Base-by-base conservation (phyloP, 1,139 yeast species). In the Kodamaea ohmeri region DNA sequence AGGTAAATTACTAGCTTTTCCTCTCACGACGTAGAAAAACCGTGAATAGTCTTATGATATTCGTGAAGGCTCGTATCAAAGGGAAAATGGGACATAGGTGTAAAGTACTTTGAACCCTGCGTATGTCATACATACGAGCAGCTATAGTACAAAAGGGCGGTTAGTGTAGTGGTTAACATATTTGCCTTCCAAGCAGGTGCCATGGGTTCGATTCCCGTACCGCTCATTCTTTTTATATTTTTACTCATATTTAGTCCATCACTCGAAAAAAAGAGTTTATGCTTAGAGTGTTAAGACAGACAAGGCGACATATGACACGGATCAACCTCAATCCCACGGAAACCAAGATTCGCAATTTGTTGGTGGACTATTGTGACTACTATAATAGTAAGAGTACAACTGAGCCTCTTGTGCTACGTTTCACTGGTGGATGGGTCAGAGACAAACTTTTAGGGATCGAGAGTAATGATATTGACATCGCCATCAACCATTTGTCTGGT, bases 341-440 rank as follows among this genome's bases (percentile, higher is more conserved):
- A 52, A 49, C 53, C 25, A 63, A 68, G 41, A 71, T 82, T 49
- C 60, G 73, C 19, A 50, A 59, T 27, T 53, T 80, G 15, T 60
- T 82, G 38, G 65, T 67, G 21, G 71, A 65, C 26, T 76, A 67
- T 50, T 65, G 73, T 47, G 41, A 55, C 34, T 50, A 59, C 39
- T 67, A 71, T 45, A 68, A 70, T 40, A 18, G 44, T 12, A 51
- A 47, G 16, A 44, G 39, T 1, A 37, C 43, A 13, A 48, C 20
- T 4, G 33, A 16, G 14, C 46, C 43, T 17, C 43, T 71, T 16
- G 81, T 76, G 22, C 69, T 90, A 15, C 63, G 99, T 46, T 85
- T 92, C 50, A 90, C 97, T 0, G 99, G 99, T 22, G 99, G 99
- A 1, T 92, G 99, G 99, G 99, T 92, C 4, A 74, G 99, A 51